These are phyloP conservation scores for Tephrocybe sp. DNA, from an alignment of 768 basidiomycete genomes.

Conservation along the genomic window DNA sequence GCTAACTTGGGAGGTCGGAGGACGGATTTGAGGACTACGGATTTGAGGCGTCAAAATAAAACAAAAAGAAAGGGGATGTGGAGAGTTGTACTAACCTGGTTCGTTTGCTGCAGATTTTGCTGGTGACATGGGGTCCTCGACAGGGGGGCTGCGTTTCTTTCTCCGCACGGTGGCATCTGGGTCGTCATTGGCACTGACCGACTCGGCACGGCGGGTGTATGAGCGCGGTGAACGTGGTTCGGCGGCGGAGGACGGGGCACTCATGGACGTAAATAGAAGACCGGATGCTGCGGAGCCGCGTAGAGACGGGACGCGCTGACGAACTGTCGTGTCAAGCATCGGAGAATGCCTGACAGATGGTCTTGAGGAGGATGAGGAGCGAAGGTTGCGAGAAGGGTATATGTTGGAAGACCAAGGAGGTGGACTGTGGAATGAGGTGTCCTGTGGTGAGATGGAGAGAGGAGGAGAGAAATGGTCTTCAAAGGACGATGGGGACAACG, in stretches of 20 bases:
- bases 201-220: constrained; percentile 69
- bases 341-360: constrained; percentile 48
- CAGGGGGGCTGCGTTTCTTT: constrained; percentile 43
- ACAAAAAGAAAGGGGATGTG: constrained; percentile 8
- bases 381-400: constrained; percentile 50
- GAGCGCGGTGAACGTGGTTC: constrained; percentile 50
- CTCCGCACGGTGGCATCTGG: constrained; percentile 73
- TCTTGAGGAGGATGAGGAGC: constrained; percentile 42
- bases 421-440: constrained; percentile 54
- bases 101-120: constrained; percentile 39
- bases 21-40: constrained; percentile 67
- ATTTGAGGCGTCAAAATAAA: constrained; percentile 11
- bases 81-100: constrained; percentile 36
- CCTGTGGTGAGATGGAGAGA: constrained; percentile 59
- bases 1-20: constrained; percentile 88
- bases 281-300: constrained; percentile 47
- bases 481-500: constrained; percentile 47
- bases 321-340: constrained; percentile 37
- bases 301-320: constrained; percentile 39
- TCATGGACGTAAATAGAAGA: constrained; percentile 66
- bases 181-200: constrained; percentile 57
- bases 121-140: constrained; percentile 33
- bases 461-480: constrained; percentile 39
- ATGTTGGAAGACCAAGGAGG: constrained; percentile 69
- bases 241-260: constrained; percentile 58